Evolutionary conservation across 2,329 filamentous ascomycete genomes (phyloP).

Genomic region (Chrysoporthe cubensis): DNA sequence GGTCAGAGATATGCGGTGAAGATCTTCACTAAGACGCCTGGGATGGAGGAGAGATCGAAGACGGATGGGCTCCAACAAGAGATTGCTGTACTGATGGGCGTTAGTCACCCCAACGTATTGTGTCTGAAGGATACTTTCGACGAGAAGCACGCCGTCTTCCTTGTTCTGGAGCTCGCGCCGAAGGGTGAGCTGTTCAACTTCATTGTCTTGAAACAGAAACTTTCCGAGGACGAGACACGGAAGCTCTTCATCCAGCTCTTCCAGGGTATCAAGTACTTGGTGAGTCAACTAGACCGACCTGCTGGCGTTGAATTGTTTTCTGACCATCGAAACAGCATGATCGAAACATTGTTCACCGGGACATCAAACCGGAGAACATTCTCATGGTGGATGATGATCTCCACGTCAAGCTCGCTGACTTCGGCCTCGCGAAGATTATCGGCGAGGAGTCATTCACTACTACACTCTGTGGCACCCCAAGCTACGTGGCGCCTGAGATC

Average conservation of each 20-base stretch:
- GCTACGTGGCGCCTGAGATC: conserved; percentile 96
- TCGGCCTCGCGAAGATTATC: conserved; percentile 96
- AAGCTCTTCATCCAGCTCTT: conserved; percentile 92
- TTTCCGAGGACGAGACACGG: conserved; percentile 81
- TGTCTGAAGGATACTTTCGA: conserved; percentile 96
- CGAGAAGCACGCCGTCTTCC: conserved; percentile 85
- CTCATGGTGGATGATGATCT: conserved; percentile 83
- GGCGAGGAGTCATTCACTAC: conserved; percentile 98
- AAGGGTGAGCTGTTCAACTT: conserved; percentile 96
- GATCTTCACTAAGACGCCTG: conserved; percentile 84
- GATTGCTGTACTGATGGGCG: conserved; percentile 95
- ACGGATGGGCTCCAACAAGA: conserved; percentile 90
- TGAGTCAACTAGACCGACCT: conserved; percentile 40
- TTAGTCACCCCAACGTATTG: conserved; percentile 90
- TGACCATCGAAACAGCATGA: conserved; percentile 71
- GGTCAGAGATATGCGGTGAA: conserved; percentile 90
- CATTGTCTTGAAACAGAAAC: conserved; percentile 88
- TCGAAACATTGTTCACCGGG: conserved; percentile 93
- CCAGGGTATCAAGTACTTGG: conserved; percentile 91
- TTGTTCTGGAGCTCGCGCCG: conserved; percentile 86
- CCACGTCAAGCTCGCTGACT: conserved; percentile 91
- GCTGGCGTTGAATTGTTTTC: conserved; percentile 19
- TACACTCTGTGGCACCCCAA: conserved; percentile 94
- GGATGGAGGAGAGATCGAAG: conserved; percentile 82
- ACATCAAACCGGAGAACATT: conserved; percentile 98